Evolutionary conservation across 1,284 basidiomycete genomes (phyloP), one percentile per base, ranked within the genome.

Genomic region (Boletus sp.): DNA sequence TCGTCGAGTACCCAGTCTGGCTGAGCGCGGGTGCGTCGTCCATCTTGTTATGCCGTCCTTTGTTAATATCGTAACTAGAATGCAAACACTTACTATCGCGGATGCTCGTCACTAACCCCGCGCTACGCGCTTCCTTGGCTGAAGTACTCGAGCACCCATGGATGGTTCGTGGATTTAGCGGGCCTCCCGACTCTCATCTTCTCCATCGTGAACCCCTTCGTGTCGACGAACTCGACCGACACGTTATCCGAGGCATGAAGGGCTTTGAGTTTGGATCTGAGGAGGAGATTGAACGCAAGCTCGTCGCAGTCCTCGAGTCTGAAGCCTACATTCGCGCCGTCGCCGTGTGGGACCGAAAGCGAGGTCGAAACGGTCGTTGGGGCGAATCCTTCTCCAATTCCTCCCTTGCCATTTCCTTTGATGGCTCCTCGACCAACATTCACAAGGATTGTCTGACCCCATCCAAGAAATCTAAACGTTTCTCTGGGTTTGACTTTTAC

Each of bases 1-100:
- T 96, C 49, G 96, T 98, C 52, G 97, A 99, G 74, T 99, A 99
- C 73, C 97, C 97, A 0, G 91, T 93, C 13, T 99, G 97, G 97
- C 81, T 99, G 23, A 96, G 93, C 70, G 87, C 91, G 69, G 93
- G 93, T 94, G 72, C 68, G 88, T 56, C 40, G 11, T 57, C 17
- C 4, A 55, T 61, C 9, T 48, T 31, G 40, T 61, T 51, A 48
- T 10, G 6, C 51, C 46, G 23, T 37, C 64, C 58, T 57, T 64
- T 69, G 43, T 68, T 60, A 31, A 60, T 59, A 30, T 33, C 27
- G 49, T 28, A 35, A 38, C 5, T 72, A 93, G 97, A 99, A 78
- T 98, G 96, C 83, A 98, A 97, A 76, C 88, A 94, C 67, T 79
- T 99, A 6, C 82, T 99, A 10, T 93, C 93, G 4, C 87, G 95